Evolutionary conservation across 495 filamentous ascomycete genomes (phyloP), one percentile per base, ranked within the genome.

Genomic region (Oidiodendron maius): DNA sequence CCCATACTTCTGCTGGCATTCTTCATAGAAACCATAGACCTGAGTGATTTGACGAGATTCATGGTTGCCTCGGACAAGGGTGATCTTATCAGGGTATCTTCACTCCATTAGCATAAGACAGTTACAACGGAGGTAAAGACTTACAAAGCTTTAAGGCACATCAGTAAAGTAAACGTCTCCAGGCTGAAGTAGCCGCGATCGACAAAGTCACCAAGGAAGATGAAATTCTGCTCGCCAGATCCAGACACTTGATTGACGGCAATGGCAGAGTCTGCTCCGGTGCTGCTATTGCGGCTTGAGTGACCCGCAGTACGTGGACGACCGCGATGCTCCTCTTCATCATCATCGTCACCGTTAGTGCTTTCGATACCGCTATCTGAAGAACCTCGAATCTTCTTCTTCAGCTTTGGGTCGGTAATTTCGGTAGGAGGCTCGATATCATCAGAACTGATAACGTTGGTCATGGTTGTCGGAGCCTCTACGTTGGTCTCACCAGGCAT

Each of bases 11-110:
- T 87, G 85, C 60, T 95, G 87, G 66, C 93, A 98, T 61, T 98
- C 93, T 59, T 97, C 93, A 71, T 97, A 96, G 70, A 98, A 98
- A 3, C 93, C 93, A 59, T 98, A 98, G 4, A 98, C 93, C 63
- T 96, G 91, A 8, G 93, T 98, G 50, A 98, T 98, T 63, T 98
- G 93, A 13, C 93, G 83, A 15, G 91, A 96, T 60, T 98, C 93
- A 64, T 98, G 93, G 59, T 98, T 98, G 23, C 93, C 93, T 28
- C 93, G 91, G 23, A 98, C 90, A 32, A 98, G 80, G 10, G 95
- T 96, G 54, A 98, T 89, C 41, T 86, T 78, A 62, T 97, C 91
- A 20, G 93, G 94, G 64, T 89, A 96, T 72, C 91, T 96, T 34
- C 21, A 40, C 46, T 17, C 15, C 13, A 40, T 53, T 46, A 57